phyloP scores from a whole-genome alignment of 495 filamentous ascomycete genomes.

The Neurospora pannonica region DNA sequence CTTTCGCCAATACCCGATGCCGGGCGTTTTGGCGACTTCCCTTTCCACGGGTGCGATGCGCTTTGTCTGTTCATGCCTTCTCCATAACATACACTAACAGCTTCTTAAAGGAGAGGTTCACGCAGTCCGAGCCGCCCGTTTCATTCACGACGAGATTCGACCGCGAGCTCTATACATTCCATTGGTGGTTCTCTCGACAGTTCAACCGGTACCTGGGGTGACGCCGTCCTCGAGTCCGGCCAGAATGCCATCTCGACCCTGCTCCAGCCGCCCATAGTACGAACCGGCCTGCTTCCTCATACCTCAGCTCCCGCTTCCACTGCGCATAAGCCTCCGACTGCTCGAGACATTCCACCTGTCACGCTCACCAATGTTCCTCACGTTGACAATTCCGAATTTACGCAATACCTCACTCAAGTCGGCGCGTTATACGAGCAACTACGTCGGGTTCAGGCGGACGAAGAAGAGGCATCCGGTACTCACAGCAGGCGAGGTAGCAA shows the following conservation, averaged over 20 bases:
- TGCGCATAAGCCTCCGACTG: conserved; percentile 72
- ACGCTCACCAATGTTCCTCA: conserved; percentile 82
- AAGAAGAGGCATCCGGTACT: conserved; percentile 43
- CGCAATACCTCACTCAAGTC: conserved; percentile 72
- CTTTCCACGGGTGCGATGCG: conserved; percentile 40
- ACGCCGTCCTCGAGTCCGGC: conserved; percentile 61
- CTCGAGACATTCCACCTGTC: conserved; percentile 90
- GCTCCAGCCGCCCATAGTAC: conserved; percentile 79
- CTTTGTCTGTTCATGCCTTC: conserved; percentile 1
- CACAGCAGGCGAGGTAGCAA: conserved; percentile 34
- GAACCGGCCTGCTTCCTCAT: conserved; percentile 75
- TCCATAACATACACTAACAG: conserved; percentile 15
- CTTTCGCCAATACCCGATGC: conserved; percentile 43
- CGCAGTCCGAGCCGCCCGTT: conserved; percentile 14
- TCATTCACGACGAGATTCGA: conserved; percentile 59
- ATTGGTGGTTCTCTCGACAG: conserved; percentile 67
- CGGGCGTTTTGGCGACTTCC: conserved; percentile 47
- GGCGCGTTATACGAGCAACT: conserved; percentile 76
- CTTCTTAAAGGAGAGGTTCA: conserved; percentile 15
- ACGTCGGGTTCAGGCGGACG: conserved; percentile 61
- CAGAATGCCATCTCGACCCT: conserved; percentile 94
- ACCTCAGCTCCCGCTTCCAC: conserved; percentile 53
- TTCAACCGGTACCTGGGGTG: conserved; percentile 41
- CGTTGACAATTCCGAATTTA: conserved; percentile 70
- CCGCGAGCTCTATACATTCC: conserved; percentile 78